Evolutionary conservation across 805 yeast species (phyloP), one percentile per base, ranked within the genome.

Genomic region (Candida tibetensis): DNA sequence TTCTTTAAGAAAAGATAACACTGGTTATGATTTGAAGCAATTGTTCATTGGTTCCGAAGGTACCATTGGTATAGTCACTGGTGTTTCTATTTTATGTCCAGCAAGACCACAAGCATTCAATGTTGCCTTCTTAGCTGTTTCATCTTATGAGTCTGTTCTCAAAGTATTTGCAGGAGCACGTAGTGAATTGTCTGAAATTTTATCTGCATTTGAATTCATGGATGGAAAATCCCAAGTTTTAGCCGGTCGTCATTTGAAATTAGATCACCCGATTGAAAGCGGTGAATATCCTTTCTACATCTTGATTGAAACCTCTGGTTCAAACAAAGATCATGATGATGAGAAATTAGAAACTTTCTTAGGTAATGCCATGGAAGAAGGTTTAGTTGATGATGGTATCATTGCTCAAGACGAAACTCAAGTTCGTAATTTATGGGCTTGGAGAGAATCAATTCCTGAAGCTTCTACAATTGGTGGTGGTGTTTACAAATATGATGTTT

Each of bases 381-480:
- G 83, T 36, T 60, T 81, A 32, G 90, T 93, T 22, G 70, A 73
- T n/a, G 98, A 93, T 61, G 99, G 99, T 55, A 90, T 88, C 28
- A 85, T 93, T 47, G 96, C 99, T 5, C 96, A 89, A 62, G 97
- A 90, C 60, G 96, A 87, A 65, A 72, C 93, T 1, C 98, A 93
- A 63, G 64, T 86, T 42, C 72, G 71, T 44, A 80, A 79, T 39
- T 73, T 93, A 51, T 93, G 99, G 99, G 69, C 81, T 23, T 93
- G 98, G 98, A 81, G 99, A 67, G 99, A 93, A 65, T 76, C 83
- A 45, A 79, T 91, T 46, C 88, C 96, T 28, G 99, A 93, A 66
- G 90, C 96, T 5, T 74, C 86, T 5, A 83, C 85, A 35, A 73
- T 77, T 43, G 80, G 73, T 26, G 98, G 99, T 36, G 99, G 98